Conservation (phyloP, 768 basidiomycete species). For the Rhizopogon sp. region DNA sequence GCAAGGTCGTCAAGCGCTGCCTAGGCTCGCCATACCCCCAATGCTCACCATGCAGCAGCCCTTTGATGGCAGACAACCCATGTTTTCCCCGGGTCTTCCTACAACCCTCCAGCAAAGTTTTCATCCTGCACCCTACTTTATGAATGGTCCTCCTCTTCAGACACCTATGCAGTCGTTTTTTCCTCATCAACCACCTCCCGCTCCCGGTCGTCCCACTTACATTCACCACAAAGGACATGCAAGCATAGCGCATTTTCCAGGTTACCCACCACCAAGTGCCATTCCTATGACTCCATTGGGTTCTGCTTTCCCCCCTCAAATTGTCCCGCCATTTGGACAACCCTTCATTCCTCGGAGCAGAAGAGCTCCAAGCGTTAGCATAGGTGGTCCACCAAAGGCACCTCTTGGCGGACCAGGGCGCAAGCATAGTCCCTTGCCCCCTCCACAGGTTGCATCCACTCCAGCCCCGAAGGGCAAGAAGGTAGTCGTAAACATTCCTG, state of each 20-base stretch:
- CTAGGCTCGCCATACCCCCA: constrained; percentile 54
- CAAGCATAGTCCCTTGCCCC: constrained; percentile 65
- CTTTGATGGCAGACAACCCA: constrained; percentile 37
- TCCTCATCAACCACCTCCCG: constrained; percentile 40
- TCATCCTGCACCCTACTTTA: constrained; percentile 47
- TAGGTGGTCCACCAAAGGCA: constrained; percentile 88
- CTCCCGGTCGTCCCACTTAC: constrained; percentile 46
- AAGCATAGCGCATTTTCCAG: constrained; percentile 62
- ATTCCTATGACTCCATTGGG: constrained; percentile 59
- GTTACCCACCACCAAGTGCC: constrained; percentile 49
- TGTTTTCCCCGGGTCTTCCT: constrained; percentile 65
- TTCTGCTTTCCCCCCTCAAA: constrained; percentile 49
- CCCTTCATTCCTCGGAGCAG: constrained; percentile 59
- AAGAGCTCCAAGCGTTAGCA: constrained; percentile 60
- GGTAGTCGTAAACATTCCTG: constrained; percentile 63
- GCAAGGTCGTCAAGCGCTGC: constrained; percentile 46
- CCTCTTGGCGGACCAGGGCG: constrained; percentile 74
- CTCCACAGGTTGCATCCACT: constrained; percentile 21
- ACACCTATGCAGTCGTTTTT: constrained; percentile 76
- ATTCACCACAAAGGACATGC: constrained; percentile 49
- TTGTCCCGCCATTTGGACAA: constrained; percentile 39
- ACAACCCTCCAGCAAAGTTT: constrained; percentile 54
- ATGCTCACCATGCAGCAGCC: constrained; percentile 54
- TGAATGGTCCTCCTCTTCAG: constrained; percentile 44
- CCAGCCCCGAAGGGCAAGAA: constrained; percentile 57